phyloP scores from a whole-genome alignment of 441 rosid species.

The Mallotus repandus region DNA sequence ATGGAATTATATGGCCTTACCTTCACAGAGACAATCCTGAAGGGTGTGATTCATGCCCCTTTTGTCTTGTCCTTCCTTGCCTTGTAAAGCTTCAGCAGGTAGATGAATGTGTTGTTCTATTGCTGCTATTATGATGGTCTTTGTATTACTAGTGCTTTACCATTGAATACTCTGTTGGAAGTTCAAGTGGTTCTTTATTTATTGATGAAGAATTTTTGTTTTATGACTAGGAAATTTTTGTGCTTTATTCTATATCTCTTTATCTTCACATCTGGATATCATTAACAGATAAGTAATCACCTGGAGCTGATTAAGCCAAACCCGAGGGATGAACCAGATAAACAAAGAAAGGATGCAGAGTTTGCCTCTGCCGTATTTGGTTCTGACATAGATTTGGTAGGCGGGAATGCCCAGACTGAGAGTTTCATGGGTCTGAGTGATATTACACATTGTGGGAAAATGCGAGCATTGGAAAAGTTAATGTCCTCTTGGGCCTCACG shows the following conservation, averaged over 20 bases:
- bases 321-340: constrained; percentile 77
- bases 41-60: constrained; percentile 96
- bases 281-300: constrained; percentile 81
- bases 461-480: constrained; percentile 82
- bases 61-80: constrained; percentile 93
- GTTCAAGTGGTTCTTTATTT: constrained; percentile 3
- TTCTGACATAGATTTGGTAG: constrained; percentile 69
- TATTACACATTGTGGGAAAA: constrained; percentile 88
- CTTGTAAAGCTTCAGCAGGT: constrained; percentile 95
- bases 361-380: constrained; percentile 85
- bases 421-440: constrained; percentile 85
- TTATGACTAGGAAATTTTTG: not conserved
- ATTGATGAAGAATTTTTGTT: not conserved
- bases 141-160: not conserved
- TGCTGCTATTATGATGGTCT: not conserved
- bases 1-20: constrained; percentile 86
- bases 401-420: constrained; percentile 69
- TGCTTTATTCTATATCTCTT: constrained; percentile 5
- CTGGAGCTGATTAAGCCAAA: constrained; percentile 93
- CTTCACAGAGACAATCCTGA: constrained; percentile 82
- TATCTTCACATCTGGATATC: constrained; percentile 19
- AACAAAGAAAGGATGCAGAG: constrained; percentile 88
- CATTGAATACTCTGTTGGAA: not conserved
- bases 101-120: constrained; percentile 7
- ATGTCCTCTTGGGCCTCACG: constrained; percentile 75